Evolutionary conservation across 441 rosid species (phyloP), one percentile per base, ranked within the genome.

Genomic region (Pelargonium myrrhifolium): DNA sequence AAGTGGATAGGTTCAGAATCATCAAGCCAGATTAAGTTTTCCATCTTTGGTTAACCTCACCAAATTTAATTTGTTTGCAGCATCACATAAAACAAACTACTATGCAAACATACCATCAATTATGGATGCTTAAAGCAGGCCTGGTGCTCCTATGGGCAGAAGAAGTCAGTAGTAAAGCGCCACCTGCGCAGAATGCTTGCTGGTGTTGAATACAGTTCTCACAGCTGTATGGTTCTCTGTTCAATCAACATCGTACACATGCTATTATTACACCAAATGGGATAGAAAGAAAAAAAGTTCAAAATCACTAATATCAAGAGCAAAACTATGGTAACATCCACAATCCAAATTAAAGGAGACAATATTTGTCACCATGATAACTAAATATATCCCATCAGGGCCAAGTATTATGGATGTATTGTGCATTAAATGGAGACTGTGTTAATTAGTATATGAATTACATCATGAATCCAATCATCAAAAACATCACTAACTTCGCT

Each of bases 1-100:
- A 5, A 21, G 22, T 26, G 0, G 11, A 82, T 74, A 79, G 82
- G 81, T 24, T 24, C 39, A n/a, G 63, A 60, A 42, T 51, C 65
- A 42, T 21, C 21, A 14, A 26, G 17, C 55, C 55, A 39, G 15
- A 7, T 64, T 39, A 24, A 21, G 62, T 39, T 55, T 66, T 65
- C 62, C 56, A 70, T 31, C 35, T 31, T 31, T 31, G 6, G 35
- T 47, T 15, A 47, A 47, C 14, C 55, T 45, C 51, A 10, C 51
- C 55, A 47, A 12, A 47, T 15, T 47, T 47, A 15, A 47, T 12
- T 15, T 47, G 17, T 47, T 47, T 47, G 55, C 5, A 4, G 55
- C 17, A 47, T 47, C 55, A 47, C 55, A 47, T 15, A 47, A 47
- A 15, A 47, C 55, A 31, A 31, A 31, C 35, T 31, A 31, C 35